Base-by-base conservation (phyloP, 2,329 filamentous ascomycete species). In the Laburnicola sp. region DNA sequence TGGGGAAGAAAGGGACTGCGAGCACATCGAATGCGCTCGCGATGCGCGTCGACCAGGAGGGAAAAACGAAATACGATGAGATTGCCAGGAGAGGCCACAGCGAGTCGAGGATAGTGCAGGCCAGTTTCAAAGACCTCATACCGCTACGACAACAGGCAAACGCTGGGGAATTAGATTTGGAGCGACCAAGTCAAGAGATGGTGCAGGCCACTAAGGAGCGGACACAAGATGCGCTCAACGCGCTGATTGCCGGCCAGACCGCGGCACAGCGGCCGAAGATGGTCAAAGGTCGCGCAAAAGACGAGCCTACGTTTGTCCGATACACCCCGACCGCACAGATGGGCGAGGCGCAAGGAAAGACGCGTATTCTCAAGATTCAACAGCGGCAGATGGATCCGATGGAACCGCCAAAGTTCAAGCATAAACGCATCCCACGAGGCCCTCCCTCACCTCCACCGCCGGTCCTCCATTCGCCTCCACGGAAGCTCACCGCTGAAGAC, bases 311-410 rank as follows among this genome's bases (percentile, higher is more conserved):
- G 0, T 99, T 91, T 72, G 94, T 99, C 53, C 85, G 91, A 58
- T 99, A 99, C 70, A 97, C 92, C 11, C 94, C 94, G 3, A 90
- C 92, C 60, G 93, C 94, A 65, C 94, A 99, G 76, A 97, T 99
- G 91, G 94, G 94, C 9, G 90, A 91, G 71, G 84, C 79, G 23
- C 85, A 83, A 34, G 87, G 86, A 73, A 96, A 96, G 76, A 90
- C 97, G 66, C 86, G 94, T 10, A 96, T 99, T 59, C 95, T 99
- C 84, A 97, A 97, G 79, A 97, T 99, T 74, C 91, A 97, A 32
- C 91, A 97, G 73, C 82, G 91, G 49, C 93, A 97, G 72, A 82
- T 87, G 61, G 94, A 99, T 74, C 94, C 94, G 0, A 89, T 97
- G 87, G 93, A 97, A 69, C 94, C 94, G 1, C 93, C 94, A 2